phyloP scores from a whole-genome alignment of 768 basidiomycete genomes.

The Leccinum uliginosum region DNA sequence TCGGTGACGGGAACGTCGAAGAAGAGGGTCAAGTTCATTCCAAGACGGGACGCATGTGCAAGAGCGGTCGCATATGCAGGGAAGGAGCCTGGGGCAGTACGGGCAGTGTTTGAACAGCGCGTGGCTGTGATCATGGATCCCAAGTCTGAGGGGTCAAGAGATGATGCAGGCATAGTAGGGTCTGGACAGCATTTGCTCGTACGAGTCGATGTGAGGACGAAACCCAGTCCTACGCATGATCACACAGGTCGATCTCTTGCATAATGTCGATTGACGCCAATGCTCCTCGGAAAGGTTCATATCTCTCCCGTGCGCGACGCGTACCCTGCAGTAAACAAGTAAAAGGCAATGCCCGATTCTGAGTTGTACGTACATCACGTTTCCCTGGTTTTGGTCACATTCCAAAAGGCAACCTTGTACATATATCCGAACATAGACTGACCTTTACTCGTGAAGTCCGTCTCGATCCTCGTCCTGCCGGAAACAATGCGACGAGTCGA shows the following conservation, averaged over 20 bases:
- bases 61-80: background rate
- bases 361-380: background rate
- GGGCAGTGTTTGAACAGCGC: background rate
- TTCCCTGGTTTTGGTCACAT: conserved; percentile 45
- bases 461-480: conserved; percentile 78
- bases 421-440: conserved; percentile 80
- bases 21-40: background rate
- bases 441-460: conserved; percentile 83
- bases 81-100: too few relatives aligned
- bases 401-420: conserved; percentile 86
- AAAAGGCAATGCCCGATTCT: background rate
- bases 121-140: background rate
- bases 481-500: background rate
- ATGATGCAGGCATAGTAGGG: too few relatives aligned
- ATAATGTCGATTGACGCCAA: background rate
- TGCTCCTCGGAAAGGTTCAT: background rate
- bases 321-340: background rate
- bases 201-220: background rate
- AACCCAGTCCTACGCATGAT: background rate
- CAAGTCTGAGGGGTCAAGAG: too few relatives aligned
- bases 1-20: background rate
- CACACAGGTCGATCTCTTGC: background rate
- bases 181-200: too few relatives aligned
- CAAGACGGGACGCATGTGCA: background rate
- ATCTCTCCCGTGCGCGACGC: background rate